Base-by-base conservation (phyloP, 345 rosid genomes). In the Mercurialis annua region DNA sequence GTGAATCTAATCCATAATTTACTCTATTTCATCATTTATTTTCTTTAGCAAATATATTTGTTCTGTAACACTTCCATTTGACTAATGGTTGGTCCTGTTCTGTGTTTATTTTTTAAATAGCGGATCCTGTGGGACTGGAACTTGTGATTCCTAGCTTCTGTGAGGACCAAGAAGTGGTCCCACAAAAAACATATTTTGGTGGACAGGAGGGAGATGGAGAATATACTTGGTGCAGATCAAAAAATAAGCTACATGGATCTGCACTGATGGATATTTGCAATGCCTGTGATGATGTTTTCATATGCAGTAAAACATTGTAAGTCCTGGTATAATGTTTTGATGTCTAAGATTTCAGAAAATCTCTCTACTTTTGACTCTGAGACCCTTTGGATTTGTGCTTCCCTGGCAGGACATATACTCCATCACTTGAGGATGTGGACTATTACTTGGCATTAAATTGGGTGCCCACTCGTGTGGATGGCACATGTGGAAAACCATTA, bases 361-460 rank as follows among this genome's bases (percentile, higher is more conserved):
- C 44, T 44, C 14, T 46, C 20, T 47, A 27, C 26, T 56, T 38
- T 47, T 5, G 21, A 11, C 29, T 31, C 36, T 44, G 20, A 54
- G 56, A 48, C 63, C 40, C 38, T 68, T 26, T 63, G 50, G 49
- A 23, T 57, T 34, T 67, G 40, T 43, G 38, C 63, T 66, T 29
- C 55, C 64, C 43, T 79, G 76, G 74, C 86, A 93, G 98, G 72
- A 62, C 71, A 48, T 87, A 87, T 77, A 87, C 86, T 74, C 97
- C 98, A 33, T 78, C 92, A n/a, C 89, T 89, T 60, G 90, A 86
- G 73, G 98, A 93, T 73, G 96, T 93, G 29, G 97, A 88, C 33
- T 77, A 80, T 63, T 90, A 83, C 78, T 80, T 93, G 77, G 90
- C 90, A 61, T 61, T 93, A 53, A 80, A 78, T 67, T 93, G 98